A percentile compares a stretch with the other conserved stretches of the same genome.
Conservation (phyloP, 148 eudicot species). For the Chenopodium suecicum region DNA sequence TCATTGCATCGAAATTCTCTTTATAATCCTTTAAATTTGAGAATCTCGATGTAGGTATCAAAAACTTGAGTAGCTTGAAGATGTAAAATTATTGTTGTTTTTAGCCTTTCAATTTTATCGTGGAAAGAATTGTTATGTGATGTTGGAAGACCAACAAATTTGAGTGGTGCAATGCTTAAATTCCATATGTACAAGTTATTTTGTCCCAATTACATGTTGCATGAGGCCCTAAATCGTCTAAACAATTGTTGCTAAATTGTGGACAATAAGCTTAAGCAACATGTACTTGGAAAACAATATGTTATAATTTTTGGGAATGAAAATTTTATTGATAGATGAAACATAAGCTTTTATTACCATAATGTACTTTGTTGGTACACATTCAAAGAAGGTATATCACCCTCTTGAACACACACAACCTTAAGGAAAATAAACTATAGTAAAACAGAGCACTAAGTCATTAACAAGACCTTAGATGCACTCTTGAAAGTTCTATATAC, state of each 20-base stretch:
- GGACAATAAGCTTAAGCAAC: too few species aligned
- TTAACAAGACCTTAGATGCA: neutral
- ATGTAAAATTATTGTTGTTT: too few species aligned
- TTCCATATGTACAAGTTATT: too few species aligned
- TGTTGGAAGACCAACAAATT: too few species aligned
- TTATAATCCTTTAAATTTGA: neutral
- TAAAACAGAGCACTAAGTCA: neutral
- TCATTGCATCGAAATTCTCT: neutral
- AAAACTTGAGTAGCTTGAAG: neutral
- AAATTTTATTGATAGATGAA: neutral
- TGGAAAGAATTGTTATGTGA: neutral
- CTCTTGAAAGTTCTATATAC: neutral
- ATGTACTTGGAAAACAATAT: too few species aligned
- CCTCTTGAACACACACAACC: neutral
- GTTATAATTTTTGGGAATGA: too few species aligned
- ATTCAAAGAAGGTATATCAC: neutral
- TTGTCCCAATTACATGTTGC: too few species aligned
- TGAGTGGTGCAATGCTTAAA: too few species aligned
- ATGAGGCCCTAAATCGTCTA: too few species aligned
- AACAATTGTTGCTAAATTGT: too few species aligned
- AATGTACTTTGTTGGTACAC: neutral
- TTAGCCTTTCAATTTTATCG: neutral
- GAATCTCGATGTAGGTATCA: neutral
- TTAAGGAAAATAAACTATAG: neutral
- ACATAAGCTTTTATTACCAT: conserved; percentile 17